Base-by-base conservation (phyloP, 2,329 filamentous ascomycete genomes). In the Aspergillus spinulosporus region DNA sequence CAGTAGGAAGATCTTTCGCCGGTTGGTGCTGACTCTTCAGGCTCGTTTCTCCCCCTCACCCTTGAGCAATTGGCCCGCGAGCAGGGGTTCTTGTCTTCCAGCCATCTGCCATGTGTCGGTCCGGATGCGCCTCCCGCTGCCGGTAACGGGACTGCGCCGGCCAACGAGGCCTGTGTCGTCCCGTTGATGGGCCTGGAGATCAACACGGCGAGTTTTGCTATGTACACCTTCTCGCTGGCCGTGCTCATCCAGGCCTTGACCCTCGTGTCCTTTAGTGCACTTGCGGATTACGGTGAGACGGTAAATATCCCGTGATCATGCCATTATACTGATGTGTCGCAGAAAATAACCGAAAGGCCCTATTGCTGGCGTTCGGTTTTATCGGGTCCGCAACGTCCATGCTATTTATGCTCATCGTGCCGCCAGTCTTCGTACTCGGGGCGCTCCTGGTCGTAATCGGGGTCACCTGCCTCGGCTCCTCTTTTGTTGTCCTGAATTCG, bases 61-160 rank as follows among this genome's bases (percentile, higher is more conserved):
- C 83, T 97, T 59, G 92, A 97, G 72, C 91, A 92, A 62, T 82
- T 97, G n/a, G 92, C 92, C 3, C 84, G 92, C 65, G 92, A 94
- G 68, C 92, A 92, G 73, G 92, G 92, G 47, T 88, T 93, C n/a
- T 81, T 96, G 2, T 80, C 90, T 15, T 64, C 57, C 5, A 72
- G 68, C 58, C 64, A 64, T 39, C 60, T 66, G 29, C 68, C 69
- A 12, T 72, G 70, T 50, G 63, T 67, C 45, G 66, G 68, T n/a
- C 57, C 67, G 6, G 51, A 42, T 11, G 64, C 69, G 3, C 62
- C 69, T 21, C 21, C 21, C 1, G 53, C 52, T 32, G 39, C 59
- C 42, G 59, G 51, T 40, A 64, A 66, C 49, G 54, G 54, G 36
- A 57, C 54, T 12, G 39, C 54, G 6, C 11, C 49, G n/a, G 31